Evolutionary conservation across 495 filamentous ascomycete genomes (phyloP), one percentile per base, ranked within the genome.

Genomic region (Schizothecium vesticola): DNA sequence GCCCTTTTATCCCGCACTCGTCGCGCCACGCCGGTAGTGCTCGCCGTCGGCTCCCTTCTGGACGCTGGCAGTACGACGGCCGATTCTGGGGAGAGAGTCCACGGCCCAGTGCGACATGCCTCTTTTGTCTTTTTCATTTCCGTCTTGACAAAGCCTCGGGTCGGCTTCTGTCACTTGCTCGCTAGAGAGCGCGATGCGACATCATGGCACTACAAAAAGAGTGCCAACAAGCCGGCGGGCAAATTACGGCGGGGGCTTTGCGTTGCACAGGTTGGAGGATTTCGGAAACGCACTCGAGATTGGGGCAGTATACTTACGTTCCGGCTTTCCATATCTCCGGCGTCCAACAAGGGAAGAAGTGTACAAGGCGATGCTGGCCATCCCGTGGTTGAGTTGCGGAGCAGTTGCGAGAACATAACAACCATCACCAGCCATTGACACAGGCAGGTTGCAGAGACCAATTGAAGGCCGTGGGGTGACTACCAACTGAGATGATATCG

Each of bases 1-100:
- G 33, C 62, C 43, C 23, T 9, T 56, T 64, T 64, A 51, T 64
- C 62, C 62, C 31, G 62, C 62, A 64, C 60, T 51, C 19, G 58
- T 26, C 26, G 58, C 58, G 58, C 58, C 58, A 59, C 58, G 11
- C 22, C 23, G 43, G 16, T 33, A 19, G 28, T 25, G 22, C 57
- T 59, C 33, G 24, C 62, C 12, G 62, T 25, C 22, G 5, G 21
- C 9, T 22, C 59, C 7, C 24, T 1, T 24, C 29, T 33, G 22
- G 22, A 22, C 62, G 25, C 51, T 36, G 25, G 62, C 33, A 59
- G 22, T 28, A 12, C 58, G 24, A 59, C 56, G 21, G 22, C 9
- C 56, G 56, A 59, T 28, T 24, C 58, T 28, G 26, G 21, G 24
- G 13, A 59, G 13, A 16, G 23, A 28, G 3, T 21, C 21, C 56